A percentile compares a stretch with the other conserved stretches of the same genome.
Evolutionary conservation across 305 asterid genomes (phyloP).

Genomic region (Solanum aculeatissimum): DNA sequence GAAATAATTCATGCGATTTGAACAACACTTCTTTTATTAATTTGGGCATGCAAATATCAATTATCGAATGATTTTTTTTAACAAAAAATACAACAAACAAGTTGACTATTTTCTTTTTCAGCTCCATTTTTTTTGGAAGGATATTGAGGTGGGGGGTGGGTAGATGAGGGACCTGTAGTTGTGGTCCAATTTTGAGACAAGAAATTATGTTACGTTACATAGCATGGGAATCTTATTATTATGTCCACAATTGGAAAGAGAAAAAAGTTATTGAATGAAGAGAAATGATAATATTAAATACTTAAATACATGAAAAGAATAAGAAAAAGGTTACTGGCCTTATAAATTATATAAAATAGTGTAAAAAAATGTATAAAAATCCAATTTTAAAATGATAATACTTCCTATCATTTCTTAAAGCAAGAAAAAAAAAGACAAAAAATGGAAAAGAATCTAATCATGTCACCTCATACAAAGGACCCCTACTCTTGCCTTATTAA

Average conservation of each 20-base stretch:
- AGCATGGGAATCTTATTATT: constrained; percentile 1
- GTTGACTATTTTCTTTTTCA: not conserved
- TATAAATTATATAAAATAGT: not conserved
- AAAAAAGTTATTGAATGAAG: not conserved
- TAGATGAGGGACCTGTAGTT: not conserved
- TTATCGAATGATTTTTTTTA: not conserved
- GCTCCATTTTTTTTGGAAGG: not conserved
- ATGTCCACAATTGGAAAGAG: not conserved
- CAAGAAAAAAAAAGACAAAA: not conserved
- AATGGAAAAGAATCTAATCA: not conserved
- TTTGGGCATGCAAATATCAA: not conserved
- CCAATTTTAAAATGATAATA: not conserved
- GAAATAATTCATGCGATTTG: not conserved
- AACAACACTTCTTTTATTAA: rapidly evolving
- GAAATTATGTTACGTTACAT: not conserved
- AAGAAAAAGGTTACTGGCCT: not conserved
- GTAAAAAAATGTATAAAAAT: not conserved
- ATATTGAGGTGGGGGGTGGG: not conserved
- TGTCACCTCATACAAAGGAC: not conserved
- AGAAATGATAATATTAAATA: not conserved
- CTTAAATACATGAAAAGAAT: not conserved
- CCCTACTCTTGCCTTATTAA: not conserved
- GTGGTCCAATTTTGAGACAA: constrained; percentile 4
- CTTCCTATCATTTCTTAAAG: not conserved
- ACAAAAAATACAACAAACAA: not conserved